phyloP scores from a whole-genome alignment of 202 grass and related monocot species.

The Musa balbisiana region DNA sequence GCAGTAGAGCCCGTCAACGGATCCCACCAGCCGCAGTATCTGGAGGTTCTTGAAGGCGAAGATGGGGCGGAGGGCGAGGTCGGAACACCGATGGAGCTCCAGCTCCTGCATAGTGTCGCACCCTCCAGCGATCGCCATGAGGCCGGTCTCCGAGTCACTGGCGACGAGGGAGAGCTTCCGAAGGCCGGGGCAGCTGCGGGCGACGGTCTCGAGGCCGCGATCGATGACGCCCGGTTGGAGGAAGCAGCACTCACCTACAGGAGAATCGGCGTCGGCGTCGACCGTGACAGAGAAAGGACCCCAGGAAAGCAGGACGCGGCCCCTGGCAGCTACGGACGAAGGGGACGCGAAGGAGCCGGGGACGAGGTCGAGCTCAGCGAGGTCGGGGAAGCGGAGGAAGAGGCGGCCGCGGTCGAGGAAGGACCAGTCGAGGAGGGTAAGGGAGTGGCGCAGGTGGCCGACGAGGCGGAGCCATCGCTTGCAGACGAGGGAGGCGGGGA shows the following conservation, averaged over 20 bases:
- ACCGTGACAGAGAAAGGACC: conserved; percentile 43
- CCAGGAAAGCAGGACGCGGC: conserved; percentile 45
- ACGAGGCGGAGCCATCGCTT: conserved; percentile 70
- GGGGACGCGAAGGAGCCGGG: conserved; percentile 52
- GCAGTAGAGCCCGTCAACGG: conserved; percentile 41
- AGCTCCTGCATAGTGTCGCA: conserved; percentile 68
- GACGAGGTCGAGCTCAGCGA: conserved; percentile 72
- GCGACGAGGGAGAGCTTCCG: conserved; percentile 52
- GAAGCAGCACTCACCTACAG: conserved; percentile 48
- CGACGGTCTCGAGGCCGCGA: conserved; percentile 44
- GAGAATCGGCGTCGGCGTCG: conserved; percentile 41
- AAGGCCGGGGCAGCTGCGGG: conserved; percentile 49
- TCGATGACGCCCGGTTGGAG: conserved; percentile 45
- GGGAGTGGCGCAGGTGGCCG: conserved; percentile 59
- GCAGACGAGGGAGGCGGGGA: conserved; percentile 64
- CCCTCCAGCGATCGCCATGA: conserved; percentile 54
- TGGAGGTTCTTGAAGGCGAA: conserved; percentile 78
- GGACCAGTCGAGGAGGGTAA: conserved; percentile 64
- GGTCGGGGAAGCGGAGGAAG: conserved; percentile 55
- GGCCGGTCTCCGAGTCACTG: conserved; percentile 34
- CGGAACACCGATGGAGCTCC: conserved; percentile 74
- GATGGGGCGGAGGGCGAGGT: conserved; percentile 68
- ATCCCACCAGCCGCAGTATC: conserved; percentile 65
- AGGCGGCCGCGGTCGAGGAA: conserved; percentile 58
- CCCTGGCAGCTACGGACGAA: conserved; percentile 10